A percentile compares a stretch with the other conserved stretches of the same genome.
phyloP scores from a whole-genome alignment of 2,329 filamentous ascomycete genomes.

The Leptographium radiaticola region DNA sequence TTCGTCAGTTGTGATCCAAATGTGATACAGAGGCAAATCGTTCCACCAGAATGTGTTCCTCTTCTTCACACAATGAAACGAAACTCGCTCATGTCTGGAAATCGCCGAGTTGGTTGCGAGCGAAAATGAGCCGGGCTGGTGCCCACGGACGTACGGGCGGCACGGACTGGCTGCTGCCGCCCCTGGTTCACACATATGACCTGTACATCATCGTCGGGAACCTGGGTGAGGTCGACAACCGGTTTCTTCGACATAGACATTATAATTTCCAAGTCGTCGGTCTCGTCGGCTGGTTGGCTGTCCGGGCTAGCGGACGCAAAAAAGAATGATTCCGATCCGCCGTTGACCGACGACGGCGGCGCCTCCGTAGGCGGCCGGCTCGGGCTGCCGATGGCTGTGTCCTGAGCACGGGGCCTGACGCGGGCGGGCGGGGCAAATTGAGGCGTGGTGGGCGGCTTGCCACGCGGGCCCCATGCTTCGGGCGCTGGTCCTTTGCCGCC shows the following conservation, averaged over 20 bases:
- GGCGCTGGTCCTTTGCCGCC: slow-evolving; percentile 3
- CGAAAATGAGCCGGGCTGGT: neutral
- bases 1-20: neutral
- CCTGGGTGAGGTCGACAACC: neutral
- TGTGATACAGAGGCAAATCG: neutral
- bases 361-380: neutral
- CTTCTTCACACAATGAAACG: neutral
- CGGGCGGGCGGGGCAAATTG: slow-evolving; percentile 1
- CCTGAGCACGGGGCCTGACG: too few relatives aligned
- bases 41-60: neutral
- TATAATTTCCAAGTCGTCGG: neutral
- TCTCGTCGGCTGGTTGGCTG: neutral
- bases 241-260: neutral
- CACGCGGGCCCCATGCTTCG: slow-evolving; percentile 3
- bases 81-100: neutral
- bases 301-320: neutral
- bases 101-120: too few relatives aligned
- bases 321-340: neutral
- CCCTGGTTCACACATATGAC: neutral
- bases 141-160: neutral
- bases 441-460: slow-evolving; percentile 7
- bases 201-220: neutral
- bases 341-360: neutral
- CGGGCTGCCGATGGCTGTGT: too few relatives aligned
- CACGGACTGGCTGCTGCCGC: neutral